Evolutionary conservation across 2,329 filamentous ascomycete genomes (phyloP).

Genomic region (Ustulina deusta): DNA sequence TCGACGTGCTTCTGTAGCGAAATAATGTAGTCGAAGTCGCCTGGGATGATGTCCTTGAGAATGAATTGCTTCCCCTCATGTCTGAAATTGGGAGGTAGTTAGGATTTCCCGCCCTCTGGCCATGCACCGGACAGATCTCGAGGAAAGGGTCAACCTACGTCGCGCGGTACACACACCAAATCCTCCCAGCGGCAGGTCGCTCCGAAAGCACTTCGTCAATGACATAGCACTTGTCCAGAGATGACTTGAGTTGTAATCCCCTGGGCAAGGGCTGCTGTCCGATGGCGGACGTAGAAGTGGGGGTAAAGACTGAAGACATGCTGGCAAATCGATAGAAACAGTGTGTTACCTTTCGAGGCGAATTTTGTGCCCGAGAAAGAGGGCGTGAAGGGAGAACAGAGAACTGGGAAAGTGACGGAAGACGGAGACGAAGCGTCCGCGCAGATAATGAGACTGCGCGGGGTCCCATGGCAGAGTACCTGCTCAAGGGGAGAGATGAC

Average conservation of each 20-base stretch:
- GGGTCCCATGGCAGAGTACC: slow-evolving; percentile 29
- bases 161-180: slow-evolving; percentile 31
- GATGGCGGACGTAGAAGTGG: slow-evolving; percentile 26
- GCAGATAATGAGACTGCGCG: slow-evolving; percentile 27
- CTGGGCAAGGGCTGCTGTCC: slow-evolving; percentile 30
- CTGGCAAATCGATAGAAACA: slow-evolving; percentile 27
- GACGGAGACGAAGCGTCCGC: slow-evolving; percentile 29
- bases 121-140: slow-evolving; percentile 27
- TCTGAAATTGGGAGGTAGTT: slow-evolving; percentile 28
- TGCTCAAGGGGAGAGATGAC: slow-evolving; percentile 22
- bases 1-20: slow-evolving; percentile 33
- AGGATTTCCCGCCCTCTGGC: slow-evolving; percentile 28
- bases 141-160: slow-evolving; percentile 29
- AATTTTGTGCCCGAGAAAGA: slow-evolving; percentile 27
- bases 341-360: slow-evolving; percentile 27
- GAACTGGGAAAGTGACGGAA: slow-evolving; percentile 22
- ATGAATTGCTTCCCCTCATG: slow-evolving; percentile 30
- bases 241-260: slow-evolving; percentile 32
- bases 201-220: slow-evolving; percentile 36
- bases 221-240: slow-evolving; percentile 33
- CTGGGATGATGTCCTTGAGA: slow-evolving; percentile 32
- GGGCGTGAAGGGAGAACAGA: slow-evolving; percentile 27
- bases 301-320: slow-evolving; percentile 23
- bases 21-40: slow-evolving; percentile 29
- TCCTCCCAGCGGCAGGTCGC: slow-evolving; percentile 32